Evolutionary conservation across 129 eudicot genomes (phyloP).

Genomic region (Helichrysum umbraculigerum): DNA sequence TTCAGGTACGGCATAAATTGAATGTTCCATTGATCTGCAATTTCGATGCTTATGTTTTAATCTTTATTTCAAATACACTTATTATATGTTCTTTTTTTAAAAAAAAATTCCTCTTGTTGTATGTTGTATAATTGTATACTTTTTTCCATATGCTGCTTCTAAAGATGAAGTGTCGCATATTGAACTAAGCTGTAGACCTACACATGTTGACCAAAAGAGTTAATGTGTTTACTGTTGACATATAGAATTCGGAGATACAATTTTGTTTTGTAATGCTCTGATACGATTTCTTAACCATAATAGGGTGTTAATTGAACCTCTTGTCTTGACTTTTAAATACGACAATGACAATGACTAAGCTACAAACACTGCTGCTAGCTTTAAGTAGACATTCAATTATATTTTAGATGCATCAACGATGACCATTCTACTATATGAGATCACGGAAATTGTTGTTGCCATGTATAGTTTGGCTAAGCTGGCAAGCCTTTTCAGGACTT

Average conservation of each 20-base stretch:
- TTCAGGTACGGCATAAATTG: slow-evolving; percentile 47
- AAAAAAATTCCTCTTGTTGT: background rate
- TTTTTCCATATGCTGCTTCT: background rate
- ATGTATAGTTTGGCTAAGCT: background rate
- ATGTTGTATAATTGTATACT: background rate
- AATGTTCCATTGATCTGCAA: background rate
- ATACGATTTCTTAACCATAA: background rate
- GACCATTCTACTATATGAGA: background rate
- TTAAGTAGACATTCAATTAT: background rate
- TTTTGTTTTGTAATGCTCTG: background rate
- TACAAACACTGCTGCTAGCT: background rate
- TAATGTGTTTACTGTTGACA: background rate
- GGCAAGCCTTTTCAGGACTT: background rate
- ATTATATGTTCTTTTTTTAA: background rate
- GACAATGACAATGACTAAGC: background rate
- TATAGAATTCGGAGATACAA: slow-evolving; percentile 3
- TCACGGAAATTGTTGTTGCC: background rate
- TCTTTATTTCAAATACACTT: background rate
- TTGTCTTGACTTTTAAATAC: background rate
- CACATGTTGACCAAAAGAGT: background rate
- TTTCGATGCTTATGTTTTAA: background rate
- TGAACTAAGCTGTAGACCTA: slow-evolving; percentile 5
- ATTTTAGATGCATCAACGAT: background rate
- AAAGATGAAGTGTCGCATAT: background rate
- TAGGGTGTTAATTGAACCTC: background rate